Evolutionary conservation across 306 rosid species (phyloP), one percentile per base, ranked within the genome.

Genomic region (Ammopiptanthus mongolicus): DNA sequence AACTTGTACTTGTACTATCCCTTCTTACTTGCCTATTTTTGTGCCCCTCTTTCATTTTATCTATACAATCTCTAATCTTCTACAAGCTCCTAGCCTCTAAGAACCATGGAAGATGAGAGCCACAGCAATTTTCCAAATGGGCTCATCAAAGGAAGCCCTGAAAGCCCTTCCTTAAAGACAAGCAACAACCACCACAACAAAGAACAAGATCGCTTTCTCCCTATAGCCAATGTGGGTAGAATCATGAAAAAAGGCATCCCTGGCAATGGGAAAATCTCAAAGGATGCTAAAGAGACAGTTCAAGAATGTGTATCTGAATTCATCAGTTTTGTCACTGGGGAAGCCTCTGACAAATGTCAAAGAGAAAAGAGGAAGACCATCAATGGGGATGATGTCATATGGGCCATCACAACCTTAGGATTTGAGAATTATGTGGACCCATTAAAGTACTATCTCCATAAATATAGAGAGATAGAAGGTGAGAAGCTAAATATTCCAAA

Each of bases 151-250:
- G 73, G 75, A 53, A 84, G 87, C 62, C 86, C 82, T 3, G 86
- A 82, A 72, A 84, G 76, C 47, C 90, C 90, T 39, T 76, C 64
- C 79, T 74, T 71, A 65, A 86, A 82, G 37, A 61, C 19, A 52
- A 23, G 3, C 56, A 71, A 29, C 46, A 65, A 14, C 58, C 56
- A 3, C 6, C 48, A 8, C 64, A 88, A 80, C 60, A 88, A 88
- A 84, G 91, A 90, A 72, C 91, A 84, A 81, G 91, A 90, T 76
- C 84, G 86, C 9, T 88, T 90, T 44, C 91, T 88, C n/a, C 93
- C 96, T 3, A 88, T 90, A 8, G 92, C 93, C n/a, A 90, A 90
- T 47, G 96, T 88, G 0, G 93, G 92, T 0, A 81, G 92, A 41
- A 86, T 90, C 18, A 85, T 89, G 91, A 89, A 89, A 65, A 89